Evolutionary conservation across 2,329 filamentous ascomycete species (phyloP).

Genomic region (Claviceps citrina): DNA sequence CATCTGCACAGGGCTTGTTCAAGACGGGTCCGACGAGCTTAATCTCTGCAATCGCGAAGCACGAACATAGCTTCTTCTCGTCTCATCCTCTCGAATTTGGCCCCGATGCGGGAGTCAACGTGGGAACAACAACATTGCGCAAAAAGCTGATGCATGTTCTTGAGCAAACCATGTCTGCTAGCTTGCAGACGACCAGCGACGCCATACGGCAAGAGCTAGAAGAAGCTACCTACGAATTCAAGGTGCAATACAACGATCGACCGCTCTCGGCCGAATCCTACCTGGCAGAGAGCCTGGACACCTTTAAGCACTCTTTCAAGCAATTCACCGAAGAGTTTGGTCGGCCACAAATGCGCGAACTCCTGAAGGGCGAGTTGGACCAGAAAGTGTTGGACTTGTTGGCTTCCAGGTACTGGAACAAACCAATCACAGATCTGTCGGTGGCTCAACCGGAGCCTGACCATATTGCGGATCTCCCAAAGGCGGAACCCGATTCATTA

Average conservation of each 20-base stretch:
- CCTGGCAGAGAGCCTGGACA: constrained; percentile 82
- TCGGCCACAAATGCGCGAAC: constrained; percentile 70
- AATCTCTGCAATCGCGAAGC: constrained; percentile 64
- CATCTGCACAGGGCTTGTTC: constrained; percentile 57
- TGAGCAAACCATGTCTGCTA: constrained; percentile 92
- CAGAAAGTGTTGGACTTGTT: constrained; percentile 88
- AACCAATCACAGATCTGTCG: constrained; percentile 72
- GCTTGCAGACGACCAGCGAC: constrained; percentile 75
- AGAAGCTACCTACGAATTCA: constrained; percentile 96
- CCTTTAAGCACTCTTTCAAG: constrained; percentile 96
- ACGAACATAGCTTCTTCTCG: constrained; percentile 77
- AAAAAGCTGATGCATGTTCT: constrained; percentile 96
- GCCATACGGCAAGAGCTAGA: constrained; percentile 90
- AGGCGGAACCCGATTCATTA: constrained; percentile 66
- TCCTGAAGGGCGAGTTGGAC: constrained; percentile 84
- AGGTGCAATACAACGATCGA: constrained; percentile 97
- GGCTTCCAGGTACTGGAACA: constrained; percentile 93
- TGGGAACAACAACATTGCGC: constrained; percentile 73
- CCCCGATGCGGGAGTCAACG: constrained; percentile 51
- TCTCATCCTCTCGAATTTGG: constrained; percentile 72
- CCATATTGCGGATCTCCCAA: constrained; percentile 62
- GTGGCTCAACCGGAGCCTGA: constrained; percentile 52
- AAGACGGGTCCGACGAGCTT: constrained; percentile 70
- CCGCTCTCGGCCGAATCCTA: constrained; percentile 92
- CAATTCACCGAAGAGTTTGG: constrained; percentile 83